Conservation (phyloP, 768 basidiomycete species). For the Lentinula guzmanii region DNA sequence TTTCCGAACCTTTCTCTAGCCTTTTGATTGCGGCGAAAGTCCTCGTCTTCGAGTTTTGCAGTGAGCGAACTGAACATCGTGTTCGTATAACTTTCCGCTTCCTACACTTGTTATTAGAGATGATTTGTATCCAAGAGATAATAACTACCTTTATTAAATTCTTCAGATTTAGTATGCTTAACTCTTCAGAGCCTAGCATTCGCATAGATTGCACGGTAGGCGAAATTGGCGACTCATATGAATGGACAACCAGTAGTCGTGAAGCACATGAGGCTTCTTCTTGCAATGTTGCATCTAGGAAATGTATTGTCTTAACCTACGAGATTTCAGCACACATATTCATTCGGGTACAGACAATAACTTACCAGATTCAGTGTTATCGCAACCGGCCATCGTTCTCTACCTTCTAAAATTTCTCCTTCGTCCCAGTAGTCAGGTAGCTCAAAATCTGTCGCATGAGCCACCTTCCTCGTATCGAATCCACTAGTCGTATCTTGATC, state of each 20-base stretch:
- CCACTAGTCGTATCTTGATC: constrained; percentile 45
- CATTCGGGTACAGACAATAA: constrained; percentile 9
- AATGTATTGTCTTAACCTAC: constrained; percentile 55
- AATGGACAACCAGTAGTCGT: constrained; percentile 57
- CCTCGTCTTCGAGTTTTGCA: constrained; percentile 59
- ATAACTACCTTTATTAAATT: constrained; percentile 49
- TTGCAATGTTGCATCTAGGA: constrained; percentile 64
- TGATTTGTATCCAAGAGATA: neutral
- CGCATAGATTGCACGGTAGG: constrained; percentile 57
- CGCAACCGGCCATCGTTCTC: constrained; percentile 69
- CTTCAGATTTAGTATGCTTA: constrained; percentile 41
- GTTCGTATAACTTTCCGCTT: constrained; percentile 59
- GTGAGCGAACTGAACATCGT: constrained; percentile 54
- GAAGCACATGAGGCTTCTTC: constrained; percentile 69
- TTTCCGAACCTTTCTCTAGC: constrained; percentile 47
- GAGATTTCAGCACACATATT: neutral
- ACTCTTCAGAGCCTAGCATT: constrained; percentile 56
- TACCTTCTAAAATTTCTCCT: constrained; percentile 57
- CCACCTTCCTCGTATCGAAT: constrained; percentile 48
- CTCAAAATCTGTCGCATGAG: constrained; percentile 72
- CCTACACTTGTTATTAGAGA: constrained; percentile 30
- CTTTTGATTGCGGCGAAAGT: constrained; percentile 52
- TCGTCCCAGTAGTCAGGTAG: constrained; percentile 86
- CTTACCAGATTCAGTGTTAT: constrained; percentile 74
- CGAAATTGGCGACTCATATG: constrained; percentile 37